A percentile compares a stretch with the other conserved stretches of the same genome.
Conservation (phyloP, 257 asterid genomes). For the Voacanga thouarsii region DNA sequence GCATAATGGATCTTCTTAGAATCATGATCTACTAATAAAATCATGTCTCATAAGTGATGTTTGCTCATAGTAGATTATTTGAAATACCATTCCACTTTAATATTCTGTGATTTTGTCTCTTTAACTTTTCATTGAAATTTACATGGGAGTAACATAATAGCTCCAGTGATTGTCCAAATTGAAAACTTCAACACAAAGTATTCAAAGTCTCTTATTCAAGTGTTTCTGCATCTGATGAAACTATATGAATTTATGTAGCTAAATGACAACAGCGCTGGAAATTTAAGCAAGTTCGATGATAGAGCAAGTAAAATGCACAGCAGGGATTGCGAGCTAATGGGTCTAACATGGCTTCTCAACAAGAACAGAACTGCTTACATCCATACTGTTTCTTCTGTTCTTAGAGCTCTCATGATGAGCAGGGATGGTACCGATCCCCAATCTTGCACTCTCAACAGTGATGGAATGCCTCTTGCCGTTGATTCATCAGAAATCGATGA, state of each 20-base stretch:
- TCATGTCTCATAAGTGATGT: no score
- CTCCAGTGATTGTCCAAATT: no score
- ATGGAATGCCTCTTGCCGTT: conserved; percentile 90
- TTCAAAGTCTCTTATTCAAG: neutral
- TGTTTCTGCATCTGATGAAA: neutral
- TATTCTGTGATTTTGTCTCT: no score
- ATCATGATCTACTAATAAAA: no score
- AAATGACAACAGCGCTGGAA: conserved; percentile 37
- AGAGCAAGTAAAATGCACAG: conserved; percentile 61
- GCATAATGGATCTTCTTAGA: no score
- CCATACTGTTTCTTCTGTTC: conserved; percentile 75
- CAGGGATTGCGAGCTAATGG: conserved; percentile 84
- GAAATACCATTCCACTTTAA: no score
- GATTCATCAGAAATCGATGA: conserved; percentile 71
- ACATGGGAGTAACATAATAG: no score
- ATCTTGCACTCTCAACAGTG: conserved; percentile 67
- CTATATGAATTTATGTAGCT: conserved; percentile 41
- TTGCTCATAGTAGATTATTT: no score
- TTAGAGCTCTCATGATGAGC: conserved; percentile 75
- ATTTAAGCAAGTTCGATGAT: conserved; percentile 36
- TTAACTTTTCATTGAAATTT: no score
- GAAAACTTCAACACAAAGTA: neutral
- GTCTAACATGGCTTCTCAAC: conserved; percentile 87
- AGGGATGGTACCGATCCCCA: conserved; percentile 41
- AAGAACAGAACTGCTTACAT: conserved; percentile 67